Conservation (phyloP, 2,329 filamentous ascomycete species). For the Corynespora cassiicola region DNA sequence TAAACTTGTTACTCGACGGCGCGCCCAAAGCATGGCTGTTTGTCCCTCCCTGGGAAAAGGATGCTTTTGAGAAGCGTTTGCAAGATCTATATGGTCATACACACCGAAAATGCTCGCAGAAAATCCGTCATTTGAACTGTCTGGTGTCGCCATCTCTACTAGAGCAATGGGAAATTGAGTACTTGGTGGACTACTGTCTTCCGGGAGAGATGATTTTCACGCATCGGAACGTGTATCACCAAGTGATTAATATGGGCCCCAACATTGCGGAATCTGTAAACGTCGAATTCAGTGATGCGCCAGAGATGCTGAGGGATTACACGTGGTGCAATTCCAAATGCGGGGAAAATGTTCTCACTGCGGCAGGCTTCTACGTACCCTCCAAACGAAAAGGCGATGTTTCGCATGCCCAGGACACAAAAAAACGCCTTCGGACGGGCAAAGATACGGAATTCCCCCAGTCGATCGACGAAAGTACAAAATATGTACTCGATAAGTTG, state of each 20-base stretch:
- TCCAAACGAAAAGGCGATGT: too few species aligned
- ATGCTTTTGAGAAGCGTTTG: slow-evolving; percentile 8
- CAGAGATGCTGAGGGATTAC: slow-evolving; percentile 8
- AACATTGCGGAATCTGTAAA: slow-evolving; percentile 16
- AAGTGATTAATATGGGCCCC: slow-evolving; percentile 12
- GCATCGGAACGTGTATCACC: slow-evolving; percentile 10
- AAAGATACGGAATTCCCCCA: too few species aligned
- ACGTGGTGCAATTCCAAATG: slow-evolving; percentile 9
- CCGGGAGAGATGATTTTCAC: slow-evolving; percentile 14
- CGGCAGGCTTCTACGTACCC: slow-evolving; percentile 10
- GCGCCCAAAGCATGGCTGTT: slow-evolving; percentile 16
- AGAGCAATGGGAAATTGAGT: slow-evolving; percentile 9
- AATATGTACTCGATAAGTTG: too few species aligned
- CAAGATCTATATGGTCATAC: slow-evolving; percentile 2
- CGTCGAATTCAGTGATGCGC: slow-evolving; percentile 10
- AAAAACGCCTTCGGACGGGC: too few species aligned
- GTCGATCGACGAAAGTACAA: too few species aligned
- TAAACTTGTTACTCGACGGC: slow-evolving; percentile 14
- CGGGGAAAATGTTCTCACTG: slow-evolving; percentile 8
- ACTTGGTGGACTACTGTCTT: slow-evolving; percentile 7
- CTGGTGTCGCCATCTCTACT: slow-evolving; percentile 10
- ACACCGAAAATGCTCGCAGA: slow-evolving; percentile 17
- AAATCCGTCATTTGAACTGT: slow-evolving; percentile 12
- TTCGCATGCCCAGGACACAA: too few species aligned
- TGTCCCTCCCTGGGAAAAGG: slow-evolving; percentile 7